A percentile compares a stretch with the other conserved stretches of the same genome.
Evolutionary conservation across 139 green algal genomes (phyloP).

Genomic region (Edaphochlamys debaryana): DNA sequence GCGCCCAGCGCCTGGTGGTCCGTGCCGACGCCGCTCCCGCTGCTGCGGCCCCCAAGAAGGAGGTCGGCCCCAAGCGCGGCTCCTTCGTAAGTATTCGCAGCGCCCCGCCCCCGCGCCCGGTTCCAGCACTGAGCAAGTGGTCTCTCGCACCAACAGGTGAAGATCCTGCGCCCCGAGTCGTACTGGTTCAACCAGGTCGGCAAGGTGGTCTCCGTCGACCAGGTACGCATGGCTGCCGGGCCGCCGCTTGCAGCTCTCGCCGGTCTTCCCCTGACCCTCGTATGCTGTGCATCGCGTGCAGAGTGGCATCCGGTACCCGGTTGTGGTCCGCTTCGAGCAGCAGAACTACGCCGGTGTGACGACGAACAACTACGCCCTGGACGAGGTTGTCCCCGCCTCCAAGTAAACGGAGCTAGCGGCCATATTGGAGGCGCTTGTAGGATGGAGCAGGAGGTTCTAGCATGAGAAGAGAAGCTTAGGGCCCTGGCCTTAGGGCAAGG

Average conservation of each 20-base stretch:
- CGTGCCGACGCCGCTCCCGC: slow-evolving; percentile 57
- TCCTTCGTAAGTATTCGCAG: slow-evolving; percentile 57
- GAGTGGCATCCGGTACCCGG: slow-evolving; percentile 96
- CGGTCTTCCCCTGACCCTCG: not conserved
- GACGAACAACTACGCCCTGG: slow-evolving; percentile 98
- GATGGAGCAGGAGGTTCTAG: not conserved
- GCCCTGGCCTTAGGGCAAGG: slow-evolving; percentile 12
- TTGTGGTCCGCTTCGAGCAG: slow-evolving; percentile 97
- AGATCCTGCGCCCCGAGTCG: slow-evolving; percentile 96
- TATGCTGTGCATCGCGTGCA: too few species aligned
- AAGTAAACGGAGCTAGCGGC: slow-evolving; percentile 43
- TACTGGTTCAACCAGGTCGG: slow-evolving; percentile 99
- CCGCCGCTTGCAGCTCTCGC: not conserved
- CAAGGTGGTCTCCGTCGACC: slow-evolving; percentile 99
- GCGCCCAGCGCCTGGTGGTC: slow-evolving; percentile 49
- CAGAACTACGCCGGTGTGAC: slow-evolving; percentile 97
- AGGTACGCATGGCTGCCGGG: slow-evolving; percentile 63
- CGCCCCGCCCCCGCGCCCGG: not conserved
- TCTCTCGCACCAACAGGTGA: slow-evolving; percentile 76
- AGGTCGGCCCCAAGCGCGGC: slow-evolving; percentile 89
- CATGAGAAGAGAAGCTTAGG: slow-evolving; percentile 19
- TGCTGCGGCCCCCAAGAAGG: slow-evolving; percentile 67
- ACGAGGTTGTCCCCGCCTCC: slow-evolving; percentile 81
- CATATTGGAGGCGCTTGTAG: too few species aligned
- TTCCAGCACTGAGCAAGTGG: not conserved